phyloP scores from a whole-genome alignment of 371 early-diverging fungal genomes.

The Mortierella sp. region DNA sequence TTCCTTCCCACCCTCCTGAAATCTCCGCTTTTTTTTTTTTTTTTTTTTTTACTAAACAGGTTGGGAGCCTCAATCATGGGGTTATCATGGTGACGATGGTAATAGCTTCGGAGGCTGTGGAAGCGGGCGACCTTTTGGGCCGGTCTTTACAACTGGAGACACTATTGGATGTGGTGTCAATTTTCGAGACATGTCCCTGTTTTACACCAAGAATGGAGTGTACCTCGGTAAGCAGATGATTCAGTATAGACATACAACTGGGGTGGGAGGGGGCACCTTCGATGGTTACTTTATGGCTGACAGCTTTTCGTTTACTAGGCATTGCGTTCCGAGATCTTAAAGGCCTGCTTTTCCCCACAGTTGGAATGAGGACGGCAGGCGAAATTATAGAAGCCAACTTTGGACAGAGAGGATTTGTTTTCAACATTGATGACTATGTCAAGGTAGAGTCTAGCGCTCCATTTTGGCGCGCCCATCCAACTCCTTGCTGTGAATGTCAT shows the following conservation, averaged over 20 bases:
- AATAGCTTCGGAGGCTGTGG: conserved; percentile 77
- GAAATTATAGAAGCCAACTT: conserved; percentile 92
- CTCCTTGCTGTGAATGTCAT: background rate
- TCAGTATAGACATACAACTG: no score
- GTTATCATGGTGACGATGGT: conserved; percentile 96
- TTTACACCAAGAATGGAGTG: conserved; percentile 94
- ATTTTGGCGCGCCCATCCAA: background rate
- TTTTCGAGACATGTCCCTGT: conserved; percentile 77
- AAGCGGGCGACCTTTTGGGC: conserved; percentile 88
- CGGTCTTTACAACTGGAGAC: conserved; percentile 91
- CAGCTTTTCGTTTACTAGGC: conserved; percentile 50
- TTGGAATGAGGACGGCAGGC: conserved; percentile 91
- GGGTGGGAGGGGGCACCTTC: no score
- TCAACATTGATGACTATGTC: conserved; percentile 86
- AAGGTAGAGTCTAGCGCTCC: conserved; percentile 56
- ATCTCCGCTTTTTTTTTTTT: background rate
- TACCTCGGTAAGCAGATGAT: conserved; percentile 68
- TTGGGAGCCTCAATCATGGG: conserved; percentile 85
- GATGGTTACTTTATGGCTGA: no score
- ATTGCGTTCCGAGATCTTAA: conserved; percentile 62
- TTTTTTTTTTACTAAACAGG: conserved; percentile 57
- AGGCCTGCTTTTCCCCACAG: conserved; percentile 78
- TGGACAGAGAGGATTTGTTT: conserved; percentile 85
- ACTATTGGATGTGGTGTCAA: conserved; percentile 93
- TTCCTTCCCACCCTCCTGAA: background rate